Base-by-base conservation (phyloP, 2,329 filamentous ascomycete genomes). In the Cercospora sesami region DNA sequence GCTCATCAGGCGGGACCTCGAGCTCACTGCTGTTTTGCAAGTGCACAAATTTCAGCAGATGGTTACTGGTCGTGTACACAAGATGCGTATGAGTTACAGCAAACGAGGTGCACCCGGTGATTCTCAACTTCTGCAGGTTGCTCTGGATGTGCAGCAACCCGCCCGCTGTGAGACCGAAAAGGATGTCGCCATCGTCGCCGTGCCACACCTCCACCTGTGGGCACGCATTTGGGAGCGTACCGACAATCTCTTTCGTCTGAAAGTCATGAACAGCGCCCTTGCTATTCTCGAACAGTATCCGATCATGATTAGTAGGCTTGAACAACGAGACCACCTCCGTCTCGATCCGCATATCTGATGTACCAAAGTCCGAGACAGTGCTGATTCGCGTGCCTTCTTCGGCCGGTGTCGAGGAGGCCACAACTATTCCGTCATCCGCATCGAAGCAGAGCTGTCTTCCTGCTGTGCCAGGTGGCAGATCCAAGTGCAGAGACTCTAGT, bases 31-130 rank as follows among this genome's bases (percentile, higher is more conserved):
- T 73, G 3, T 53, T 59, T 3, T 87, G 85, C 60, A 98, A 81
- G 78, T 99, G 94, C 14, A 97, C 90, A 79, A 97, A 97, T 79
- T 99, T 99, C 70, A 99, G 84, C 3, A 97, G 84, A 78, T 98
- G 94, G 71, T 93, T 93, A 68, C 90, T 93, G 0, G 95, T 99
- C 0, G 95, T 99, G 76, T 94, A 93, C 67, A 98, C 88, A 14
- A 99, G 83, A 81, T 98, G 94, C 21, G 89, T 87, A 0, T 89
- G 84, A 0, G 94, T 97, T 28, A 94, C 81, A 5, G 93, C 78
- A 74, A 97, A 98, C 0, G 95, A 99, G 0, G 94, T 98, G 79
- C 93, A 97, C 74, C 95, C 96, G 78, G 91, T 93, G 14, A 90
- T 87, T 55, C 97, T 82, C 5, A 91, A 83, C 16, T 86, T 87